These are phyloP conservation scores for Trichoderma cornu-damae DNA, from an alignment of 2,329 filamentous ascomycete species.

Conservation along the genomic window DNA sequence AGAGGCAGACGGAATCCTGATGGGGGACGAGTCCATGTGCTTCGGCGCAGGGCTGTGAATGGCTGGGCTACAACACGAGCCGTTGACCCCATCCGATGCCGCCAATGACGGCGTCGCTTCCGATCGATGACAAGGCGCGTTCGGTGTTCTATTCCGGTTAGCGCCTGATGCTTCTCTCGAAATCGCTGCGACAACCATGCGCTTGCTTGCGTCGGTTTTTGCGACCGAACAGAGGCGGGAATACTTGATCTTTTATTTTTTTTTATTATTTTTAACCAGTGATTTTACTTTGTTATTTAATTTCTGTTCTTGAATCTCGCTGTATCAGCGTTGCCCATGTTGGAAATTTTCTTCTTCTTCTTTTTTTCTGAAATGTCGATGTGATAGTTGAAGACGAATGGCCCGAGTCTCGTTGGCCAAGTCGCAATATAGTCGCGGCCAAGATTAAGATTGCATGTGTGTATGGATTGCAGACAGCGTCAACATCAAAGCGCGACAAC, in stretches of 20 bases:
- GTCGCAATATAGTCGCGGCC: neutral
- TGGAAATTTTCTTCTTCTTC: no score
- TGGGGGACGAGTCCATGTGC: constrained; percentile 14
- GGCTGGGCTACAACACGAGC: neutral
- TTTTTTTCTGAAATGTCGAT: neutral
- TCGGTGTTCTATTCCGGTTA: constrained; percentile 19
- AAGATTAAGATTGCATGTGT: neutral
- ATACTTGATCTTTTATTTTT: neutral
- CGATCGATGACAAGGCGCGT: neutral
- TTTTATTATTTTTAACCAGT: neutral
- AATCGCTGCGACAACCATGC: neutral
- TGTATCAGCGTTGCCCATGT: neutral
- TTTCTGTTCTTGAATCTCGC: neutral
- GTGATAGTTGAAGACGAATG: neutral
- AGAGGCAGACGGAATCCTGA: no score
- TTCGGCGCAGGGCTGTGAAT: constrained; percentile 11
- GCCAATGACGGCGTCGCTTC: constrained; percentile 6
- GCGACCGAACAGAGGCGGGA: neutral
- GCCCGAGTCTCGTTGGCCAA: neutral
- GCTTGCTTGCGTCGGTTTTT: neutral
- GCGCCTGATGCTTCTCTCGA: neutral
- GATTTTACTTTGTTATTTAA: neutral
- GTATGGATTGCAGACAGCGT: neutral
- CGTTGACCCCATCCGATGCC: neutral
- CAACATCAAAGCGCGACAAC: neutral